phyloP scores from a whole-genome alignment of 2,329 filamentous ascomycete species.

The Aspergillus sp. region DNA sequence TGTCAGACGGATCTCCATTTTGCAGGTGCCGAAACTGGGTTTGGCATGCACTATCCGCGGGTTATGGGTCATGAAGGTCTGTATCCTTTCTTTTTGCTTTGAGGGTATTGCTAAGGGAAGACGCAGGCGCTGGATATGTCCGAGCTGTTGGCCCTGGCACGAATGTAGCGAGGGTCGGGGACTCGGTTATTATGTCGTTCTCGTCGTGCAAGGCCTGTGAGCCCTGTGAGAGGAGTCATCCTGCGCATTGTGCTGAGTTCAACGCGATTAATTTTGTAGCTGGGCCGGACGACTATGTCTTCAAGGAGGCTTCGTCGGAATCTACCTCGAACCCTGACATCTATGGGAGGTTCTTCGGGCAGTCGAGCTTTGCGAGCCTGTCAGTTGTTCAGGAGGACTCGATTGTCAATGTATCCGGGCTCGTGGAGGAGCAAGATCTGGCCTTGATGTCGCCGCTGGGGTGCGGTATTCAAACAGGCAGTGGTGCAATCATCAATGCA shows the following conservation, averaged over 20 bases:
- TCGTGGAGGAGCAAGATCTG: constrained; percentile 36
- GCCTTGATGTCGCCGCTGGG: constrained; percentile 27
- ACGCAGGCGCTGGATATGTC: constrained; percentile 29
- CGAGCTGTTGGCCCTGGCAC: constrained; percentile 44
- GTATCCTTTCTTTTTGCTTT: constrained; percentile 23
- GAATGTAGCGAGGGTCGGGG: constrained; percentile 43
- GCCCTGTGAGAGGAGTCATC: constrained; percentile 47
- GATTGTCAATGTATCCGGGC: constrained; percentile 43
- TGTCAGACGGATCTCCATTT: constrained; percentile 54
- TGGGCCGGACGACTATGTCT: constrained; percentile 5
- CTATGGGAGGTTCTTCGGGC: constrained; percentile 49
- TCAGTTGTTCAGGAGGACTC: constrained; percentile 41
- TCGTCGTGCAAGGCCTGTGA: constrained; percentile 49
- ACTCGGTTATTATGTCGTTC: constrained; percentile 51
- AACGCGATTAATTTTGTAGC: constrained; percentile 46
- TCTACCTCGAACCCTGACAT: constrained; percentile 20
- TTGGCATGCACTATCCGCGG: constrained; percentile 45
- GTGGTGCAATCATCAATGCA: constrained; percentile 7
- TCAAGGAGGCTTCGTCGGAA: constrained; percentile 3
- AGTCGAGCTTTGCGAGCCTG: constrained; percentile 45
- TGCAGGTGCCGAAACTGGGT: constrained; percentile 37
- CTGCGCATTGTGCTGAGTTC: constrained; percentile 52
- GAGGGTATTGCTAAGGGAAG: not conserved
- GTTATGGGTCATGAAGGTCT: constrained; percentile 56
- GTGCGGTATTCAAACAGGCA: constrained; percentile 8